These are phyloP conservation scores for Cicer arietinum DNA, from an alignment of 306 rosid genomes.

Conservation along the genomic window DNA sequence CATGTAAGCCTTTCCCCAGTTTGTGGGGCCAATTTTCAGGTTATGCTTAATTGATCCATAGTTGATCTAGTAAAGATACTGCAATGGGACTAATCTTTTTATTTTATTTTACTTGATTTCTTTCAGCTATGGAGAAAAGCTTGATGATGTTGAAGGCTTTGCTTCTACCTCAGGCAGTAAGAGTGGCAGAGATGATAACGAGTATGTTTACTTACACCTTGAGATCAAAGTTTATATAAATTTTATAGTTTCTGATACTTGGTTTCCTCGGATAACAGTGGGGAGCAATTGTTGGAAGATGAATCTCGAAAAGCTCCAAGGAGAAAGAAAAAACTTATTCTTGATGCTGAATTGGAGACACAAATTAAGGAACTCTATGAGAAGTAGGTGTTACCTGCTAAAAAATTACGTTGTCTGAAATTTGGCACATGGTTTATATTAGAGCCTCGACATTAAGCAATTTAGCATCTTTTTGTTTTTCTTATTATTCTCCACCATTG, in stretches of 20 bases:
- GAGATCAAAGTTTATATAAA: conserved; percentile 32
- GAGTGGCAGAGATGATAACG: conserved; percentile 44
- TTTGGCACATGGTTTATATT: conserved; percentile 32
- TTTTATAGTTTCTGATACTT: conserved; percentile 43
- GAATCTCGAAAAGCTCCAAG: conserved; percentile 52
- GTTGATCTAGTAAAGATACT: conserved; percentile 7
- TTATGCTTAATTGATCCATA: conserved; percentile 31
- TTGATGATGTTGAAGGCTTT: conserved; percentile 46
- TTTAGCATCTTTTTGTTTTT: not conserved
- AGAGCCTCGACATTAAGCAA: conserved; percentile 22
- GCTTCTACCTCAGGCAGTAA: conserved; percentile 53
- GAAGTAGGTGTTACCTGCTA: conserved; percentile 59
- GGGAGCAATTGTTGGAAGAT: conserved; percentile 53
- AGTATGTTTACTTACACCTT: conserved; percentile 47
- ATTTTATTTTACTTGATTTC: not conserved
- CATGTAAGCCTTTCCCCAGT: conserved; percentile 25
- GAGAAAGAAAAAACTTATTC: conserved; percentile 68
- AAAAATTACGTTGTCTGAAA: conserved; percentile 15
- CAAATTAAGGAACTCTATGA: conserved; percentile 78
- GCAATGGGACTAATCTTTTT: not conserved
- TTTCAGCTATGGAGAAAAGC: conserved; percentile 50
- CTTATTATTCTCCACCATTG: not conserved
- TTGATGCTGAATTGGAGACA: conserved; percentile 66
- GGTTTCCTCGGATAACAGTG: conserved; percentile 56
- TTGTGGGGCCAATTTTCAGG: conserved; percentile 29